Percentiles rank a stretch among this genome's conserved stretches.
phyloP scores from a whole-genome alignment of 2,329 filamentous ascomycete genomes.

The Orbilia brochopaga region DNA sequence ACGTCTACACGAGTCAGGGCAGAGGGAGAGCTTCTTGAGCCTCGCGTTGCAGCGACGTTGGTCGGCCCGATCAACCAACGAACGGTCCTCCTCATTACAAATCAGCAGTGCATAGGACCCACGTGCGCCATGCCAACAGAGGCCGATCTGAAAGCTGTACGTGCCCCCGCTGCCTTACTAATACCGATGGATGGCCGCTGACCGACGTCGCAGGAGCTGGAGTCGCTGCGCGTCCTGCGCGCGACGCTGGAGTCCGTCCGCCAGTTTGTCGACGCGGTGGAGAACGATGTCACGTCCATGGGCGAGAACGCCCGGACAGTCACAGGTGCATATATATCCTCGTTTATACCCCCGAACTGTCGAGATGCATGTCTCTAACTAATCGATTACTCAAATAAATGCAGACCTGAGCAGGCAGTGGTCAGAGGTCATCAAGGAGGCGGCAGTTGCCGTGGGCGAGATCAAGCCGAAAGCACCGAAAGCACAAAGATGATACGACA shows the following conservation, averaged over 20 bases:
- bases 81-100: too few species aligned
- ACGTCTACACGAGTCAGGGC: too few species aligned
- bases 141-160: conserved; percentile 27
- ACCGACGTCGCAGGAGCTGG: conserved; percentile 51
- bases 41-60: not conserved
- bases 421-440: conserved; percentile 36
- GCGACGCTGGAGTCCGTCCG: conserved; percentile 54
- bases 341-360: too few species aligned
- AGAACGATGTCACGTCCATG: conserved; percentile 50
- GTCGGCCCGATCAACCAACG: too few species aligned
- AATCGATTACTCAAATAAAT: too few species aligned
- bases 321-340: conserved; percentile 49
- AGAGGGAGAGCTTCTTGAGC: not conserved
- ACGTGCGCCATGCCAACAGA: conserved; percentile 30
- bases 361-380: too few species aligned
- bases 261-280: conserved; percentile 53
- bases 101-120: too few species aligned
- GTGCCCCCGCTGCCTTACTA: not conserved
- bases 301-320: conserved; percentile 52
- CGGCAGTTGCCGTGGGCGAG: conserved; percentile 36
- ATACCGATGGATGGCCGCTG: not conserved
- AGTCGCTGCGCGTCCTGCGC: conserved; percentile 53
- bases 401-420: conserved; percentile 44
- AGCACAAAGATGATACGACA: conserved; percentile 2
- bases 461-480: conserved; percentile 31